Percentiles rank a stretch among this genome's conserved stretches.
Evolutionary conservation across 2,329 filamentous ascomycete species (phyloP).

Genomic region (Incumbomyces delicatus): DNA sequence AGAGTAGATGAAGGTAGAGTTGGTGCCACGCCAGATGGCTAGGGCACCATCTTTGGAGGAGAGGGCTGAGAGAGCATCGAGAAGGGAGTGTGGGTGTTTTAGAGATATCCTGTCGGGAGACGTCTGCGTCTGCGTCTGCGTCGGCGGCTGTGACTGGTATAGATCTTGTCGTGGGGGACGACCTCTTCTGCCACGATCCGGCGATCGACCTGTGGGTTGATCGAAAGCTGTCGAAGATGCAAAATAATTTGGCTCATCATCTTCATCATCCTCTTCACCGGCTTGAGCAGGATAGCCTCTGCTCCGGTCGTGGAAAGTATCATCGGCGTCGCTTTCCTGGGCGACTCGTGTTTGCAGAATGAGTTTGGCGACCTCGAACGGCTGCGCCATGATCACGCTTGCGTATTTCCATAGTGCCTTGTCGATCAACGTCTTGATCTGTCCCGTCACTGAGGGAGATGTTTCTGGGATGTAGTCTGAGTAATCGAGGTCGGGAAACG

Average conservation of each 20-base stretch:
- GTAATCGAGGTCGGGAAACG: conserved; percentile 77
- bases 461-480: conserved; percentile 72
- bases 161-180: conserved; percentile 36
- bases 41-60: conserved; percentile 84
- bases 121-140: conserved; percentile 12
- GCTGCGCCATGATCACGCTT: conserved; percentile 79
- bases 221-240: conserved; percentile 26
- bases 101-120: conserved; percentile 57
- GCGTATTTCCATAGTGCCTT: conserved; percentile 87
- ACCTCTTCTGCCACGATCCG: conserved; percentile 23
- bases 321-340: conserved; percentile 22
- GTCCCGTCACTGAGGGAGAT: conserved; percentile 64
- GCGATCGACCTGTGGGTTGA: conserved; percentile 29
- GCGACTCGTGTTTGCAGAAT: conserved; percentile 66
- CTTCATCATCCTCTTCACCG: conserved; percentile 25
- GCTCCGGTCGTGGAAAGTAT: neutral
- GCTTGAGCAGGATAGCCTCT: conserved; percentile 21
- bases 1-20: conserved; percentile 84
- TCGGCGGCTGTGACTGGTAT: conserved; percentile 27
- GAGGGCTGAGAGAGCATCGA: conserved; percentile 76
- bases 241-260: conserved; percentile 43
- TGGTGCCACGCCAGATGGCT: conserved; percentile 90
- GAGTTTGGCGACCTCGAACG: conserved; percentile 94
- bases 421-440: conserved; percentile 67
- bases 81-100: conserved; percentile 66